A percentile compares a stretch with the other conserved stretches of the same genome.
Evolutionary conservation across 305 asterid species (phyloP).

Genomic region (Coffea humblotiana): DNA sequence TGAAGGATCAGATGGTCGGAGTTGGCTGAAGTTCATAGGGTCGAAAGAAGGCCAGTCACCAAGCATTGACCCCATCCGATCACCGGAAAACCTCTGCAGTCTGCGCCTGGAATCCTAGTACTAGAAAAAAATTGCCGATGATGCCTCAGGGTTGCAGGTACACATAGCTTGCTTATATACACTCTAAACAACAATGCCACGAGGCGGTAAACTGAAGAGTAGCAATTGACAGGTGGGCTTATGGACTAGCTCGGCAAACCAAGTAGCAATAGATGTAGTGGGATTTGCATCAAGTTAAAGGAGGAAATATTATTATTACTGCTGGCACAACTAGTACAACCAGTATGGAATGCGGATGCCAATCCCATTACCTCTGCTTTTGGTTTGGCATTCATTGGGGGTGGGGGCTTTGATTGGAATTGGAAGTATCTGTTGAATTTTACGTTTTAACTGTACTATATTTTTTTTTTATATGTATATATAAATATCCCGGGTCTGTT

Average conservation of each 20-base stretch:
- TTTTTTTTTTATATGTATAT: no score
- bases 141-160: neutral
- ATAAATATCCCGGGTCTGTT: no score
- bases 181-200: neutral
- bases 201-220: constrained; percentile 1
- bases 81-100: constrained; percentile 11
- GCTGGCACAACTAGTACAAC: neutral
- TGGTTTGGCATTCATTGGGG: constrained; percentile 1
- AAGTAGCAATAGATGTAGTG: no score
- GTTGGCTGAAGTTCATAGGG: constrained; percentile 79
- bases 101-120: neutral
- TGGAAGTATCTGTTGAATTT: neutral
- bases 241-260: neutral
- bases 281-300: neutral
- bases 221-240: neutral
- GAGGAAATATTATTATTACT: neutral
- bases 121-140: neutral
- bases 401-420: neutral
- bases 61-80: constrained; percentile 50
- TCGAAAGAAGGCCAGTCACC: constrained; percentile 71
- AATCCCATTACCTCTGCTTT: constrained; percentile 2
- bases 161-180: neutral
- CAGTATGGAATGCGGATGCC: neutral
- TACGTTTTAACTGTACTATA: neutral
- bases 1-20: constrained; percentile 68